Conservation (phyloP, 805 yeast genomes). For the Blastobotrys mokoenaii region DNA sequence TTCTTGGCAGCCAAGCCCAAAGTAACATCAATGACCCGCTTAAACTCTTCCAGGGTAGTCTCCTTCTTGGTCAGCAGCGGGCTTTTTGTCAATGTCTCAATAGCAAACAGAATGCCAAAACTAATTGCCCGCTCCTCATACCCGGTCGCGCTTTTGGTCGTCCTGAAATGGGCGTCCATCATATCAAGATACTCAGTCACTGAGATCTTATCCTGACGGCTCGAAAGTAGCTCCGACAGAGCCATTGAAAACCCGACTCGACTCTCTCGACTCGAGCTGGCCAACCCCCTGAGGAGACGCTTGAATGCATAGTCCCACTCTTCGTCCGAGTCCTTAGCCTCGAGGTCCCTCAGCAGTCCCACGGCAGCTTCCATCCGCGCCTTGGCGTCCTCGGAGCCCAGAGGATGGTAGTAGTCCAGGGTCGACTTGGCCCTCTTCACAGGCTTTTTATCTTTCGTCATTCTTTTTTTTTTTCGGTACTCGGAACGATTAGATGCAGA, state of each 20-base stretch:
- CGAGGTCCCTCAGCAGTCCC: conserved; percentile 51
- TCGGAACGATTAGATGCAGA: neutral
- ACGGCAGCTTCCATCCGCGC: conserved; percentile 72
- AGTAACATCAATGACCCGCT: conserved; percentile 37
- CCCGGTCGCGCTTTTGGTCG: conserved; percentile 49
- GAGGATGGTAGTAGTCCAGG: conserved; percentile 41
- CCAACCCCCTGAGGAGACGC: conserved; percentile 71
- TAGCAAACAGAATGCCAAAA: conserved; percentile 80
- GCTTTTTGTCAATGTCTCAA: conserved; percentile 63
- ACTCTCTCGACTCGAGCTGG: conserved; percentile 76
- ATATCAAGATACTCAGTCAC: conserved; percentile 32
- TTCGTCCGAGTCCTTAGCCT: conserved; percentile 25
- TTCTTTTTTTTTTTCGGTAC: neutral
- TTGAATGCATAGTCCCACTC: conserved; percentile 81
- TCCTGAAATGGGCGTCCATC: conserved; percentile 31
- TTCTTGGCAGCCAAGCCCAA: conserved; percentile 54
- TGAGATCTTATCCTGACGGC: conserved; percentile 29
- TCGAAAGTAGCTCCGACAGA: conserved; percentile 47
- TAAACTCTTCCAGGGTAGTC: conserved; percentile 28
- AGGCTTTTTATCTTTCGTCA: neutral
- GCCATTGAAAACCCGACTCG: conserved; percentile 86
- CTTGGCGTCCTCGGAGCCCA: conserved; percentile 66
- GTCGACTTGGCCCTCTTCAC: neutral
- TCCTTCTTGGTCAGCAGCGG: conserved; percentile 30
- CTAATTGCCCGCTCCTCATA: conserved; percentile 71